Percentiles rank a stretch among this genome's conserved stretches.
These are phyloP conservation scores for Linderina pennispora DNA, from an alignment of 192 early-diverging fungal species.

Conservation along the genomic window DNA sequence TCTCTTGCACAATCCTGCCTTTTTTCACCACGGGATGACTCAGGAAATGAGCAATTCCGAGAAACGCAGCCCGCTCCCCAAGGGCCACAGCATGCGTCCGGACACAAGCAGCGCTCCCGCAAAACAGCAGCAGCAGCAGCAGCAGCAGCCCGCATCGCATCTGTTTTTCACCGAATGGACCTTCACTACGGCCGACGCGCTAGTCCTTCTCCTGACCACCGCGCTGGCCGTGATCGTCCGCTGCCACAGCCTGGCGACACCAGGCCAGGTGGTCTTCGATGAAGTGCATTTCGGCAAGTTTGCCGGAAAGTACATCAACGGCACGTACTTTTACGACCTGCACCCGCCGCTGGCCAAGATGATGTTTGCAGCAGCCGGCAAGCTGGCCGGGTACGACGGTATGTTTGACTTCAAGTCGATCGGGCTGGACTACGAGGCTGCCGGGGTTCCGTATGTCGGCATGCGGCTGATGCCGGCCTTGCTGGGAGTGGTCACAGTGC, in stretches of 20 bases:
- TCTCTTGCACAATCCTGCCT: neutral
- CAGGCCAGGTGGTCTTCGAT: constrained; percentile 68
- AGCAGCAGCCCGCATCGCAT: neutral
- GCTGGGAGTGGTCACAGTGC: constrained; percentile 77
- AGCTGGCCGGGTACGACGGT: constrained; percentile 85
- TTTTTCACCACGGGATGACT: too few species aligned
- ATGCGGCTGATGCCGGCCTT: constrained; percentile 79
- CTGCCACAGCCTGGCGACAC: constrained; percentile 25
- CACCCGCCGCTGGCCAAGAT: constrained; percentile 95
- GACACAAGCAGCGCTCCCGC: neutral
- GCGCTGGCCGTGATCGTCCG: constrained; percentile 24
- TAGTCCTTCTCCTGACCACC: constrained; percentile 3
- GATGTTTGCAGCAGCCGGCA: constrained; percentile 74
- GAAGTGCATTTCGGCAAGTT: constrained; percentile 99
- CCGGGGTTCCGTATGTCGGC: constrained; percentile 87
- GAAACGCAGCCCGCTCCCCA: constrained; percentile 10
- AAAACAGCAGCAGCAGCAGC: neutral
- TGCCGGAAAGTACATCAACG: constrained; percentile 79
- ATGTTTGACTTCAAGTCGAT: constrained; percentile 95
- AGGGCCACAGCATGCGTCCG: constrained; percentile 29
- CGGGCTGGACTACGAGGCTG: constrained; percentile 81
- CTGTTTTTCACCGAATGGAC: constrained; percentile 24
- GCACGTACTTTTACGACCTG: constrained; percentile 91
- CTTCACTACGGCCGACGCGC: constrained; percentile 10
- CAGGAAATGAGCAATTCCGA: constrained; percentile 13